Conservation (phyloP, 176 grass and related monocot genomes). For the Zoysia pacifica region DNA sequence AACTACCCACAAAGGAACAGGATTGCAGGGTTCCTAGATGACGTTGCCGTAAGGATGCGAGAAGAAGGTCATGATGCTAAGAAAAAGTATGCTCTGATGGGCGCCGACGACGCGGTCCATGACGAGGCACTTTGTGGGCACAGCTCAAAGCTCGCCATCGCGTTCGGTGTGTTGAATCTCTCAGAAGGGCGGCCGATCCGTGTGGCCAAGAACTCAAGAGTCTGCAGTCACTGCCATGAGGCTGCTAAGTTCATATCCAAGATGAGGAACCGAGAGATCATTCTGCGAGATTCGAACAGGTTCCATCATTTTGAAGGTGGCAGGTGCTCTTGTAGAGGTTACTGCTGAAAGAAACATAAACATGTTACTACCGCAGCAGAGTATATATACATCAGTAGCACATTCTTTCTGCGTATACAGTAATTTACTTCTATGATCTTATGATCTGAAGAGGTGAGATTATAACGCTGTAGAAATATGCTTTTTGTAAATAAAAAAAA, state of each 20-base stretch:
- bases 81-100: constrained; percentile 61
- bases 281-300: constrained; percentile 74
- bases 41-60: constrained; percentile 57
- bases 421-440: constrained; percentile 3
- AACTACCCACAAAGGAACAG: constrained; percentile 56
- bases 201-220: constrained; percentile 57
- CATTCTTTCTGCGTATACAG: background rate
- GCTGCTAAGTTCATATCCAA: constrained; percentile 76
- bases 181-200: constrained; percentile 53
- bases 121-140: constrained; percentile 73
- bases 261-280: constrained; percentile 68
- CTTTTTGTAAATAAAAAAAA: constrained; percentile 5
- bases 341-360: constrained; percentile 40
- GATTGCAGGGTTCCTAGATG: constrained; percentile 62
- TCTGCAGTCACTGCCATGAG: constrained; percentile 85
- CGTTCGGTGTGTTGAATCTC: constrained; percentile 73
- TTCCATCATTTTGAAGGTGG: constrained; percentile 86
- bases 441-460: background rate
- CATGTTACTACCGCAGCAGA: constrained; percentile 17
- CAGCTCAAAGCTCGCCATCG: constrained; percentile 77
- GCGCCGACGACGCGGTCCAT: constrained; percentile 49
- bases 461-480: background rate
- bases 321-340: constrained; percentile 86
- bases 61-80: constrained; percentile 58
- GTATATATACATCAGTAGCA: background rate